Evolutionary conservation across 2,329 filamentous ascomycete species (phyloP).

Genomic region (Beauveria rudraprayagi): DNA sequence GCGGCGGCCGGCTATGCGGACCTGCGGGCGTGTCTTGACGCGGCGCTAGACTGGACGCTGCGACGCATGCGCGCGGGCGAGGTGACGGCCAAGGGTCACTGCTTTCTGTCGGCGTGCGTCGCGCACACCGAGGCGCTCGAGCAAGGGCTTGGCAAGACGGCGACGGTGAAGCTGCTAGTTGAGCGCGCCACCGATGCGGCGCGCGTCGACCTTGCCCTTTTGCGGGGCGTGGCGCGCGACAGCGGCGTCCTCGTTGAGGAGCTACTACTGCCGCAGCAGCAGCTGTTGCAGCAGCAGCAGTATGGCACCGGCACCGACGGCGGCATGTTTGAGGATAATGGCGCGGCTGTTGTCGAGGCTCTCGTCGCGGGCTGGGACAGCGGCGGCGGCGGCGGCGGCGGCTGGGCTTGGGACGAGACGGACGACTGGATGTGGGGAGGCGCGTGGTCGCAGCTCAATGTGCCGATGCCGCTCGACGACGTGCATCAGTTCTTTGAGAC

Average conservation of each 20-base stretch:
- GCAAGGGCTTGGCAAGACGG: conserved; percentile 19
- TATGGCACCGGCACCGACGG: neutral
- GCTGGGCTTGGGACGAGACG: conserved; percentile 9
- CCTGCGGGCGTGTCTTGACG: conserved; percentile 23
- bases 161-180: conserved; percentile 25
- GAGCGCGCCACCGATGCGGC: conserved; percentile 19
- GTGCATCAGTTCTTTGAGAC: conserved; percentile 1
- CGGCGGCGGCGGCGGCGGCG: neutral
- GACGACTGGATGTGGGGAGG: conserved; percentile 8
- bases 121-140: conserved; percentile 29
- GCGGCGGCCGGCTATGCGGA: conserved; percentile 23
- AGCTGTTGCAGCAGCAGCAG: neutral
- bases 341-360: neutral
- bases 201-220: conserved; percentile 22
- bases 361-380: conserved; percentile 12
- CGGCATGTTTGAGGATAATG: neutral
- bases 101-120: conserved; percentile 25
- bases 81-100: conserved; percentile 35
- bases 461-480: conserved; percentile 15
- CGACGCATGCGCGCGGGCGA: conserved; percentile 32
- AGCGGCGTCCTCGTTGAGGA: conserved; percentile 15
- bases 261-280: neutral
- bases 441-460: conserved; percentile 9
- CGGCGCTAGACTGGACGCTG: conserved; percentile 24
- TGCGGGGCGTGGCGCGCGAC: conserved; percentile 27